Evolutionary conservation across 192 early-diverging fungal genomes (phyloP).

Genomic region (Backusella tarrabulga): DNA sequence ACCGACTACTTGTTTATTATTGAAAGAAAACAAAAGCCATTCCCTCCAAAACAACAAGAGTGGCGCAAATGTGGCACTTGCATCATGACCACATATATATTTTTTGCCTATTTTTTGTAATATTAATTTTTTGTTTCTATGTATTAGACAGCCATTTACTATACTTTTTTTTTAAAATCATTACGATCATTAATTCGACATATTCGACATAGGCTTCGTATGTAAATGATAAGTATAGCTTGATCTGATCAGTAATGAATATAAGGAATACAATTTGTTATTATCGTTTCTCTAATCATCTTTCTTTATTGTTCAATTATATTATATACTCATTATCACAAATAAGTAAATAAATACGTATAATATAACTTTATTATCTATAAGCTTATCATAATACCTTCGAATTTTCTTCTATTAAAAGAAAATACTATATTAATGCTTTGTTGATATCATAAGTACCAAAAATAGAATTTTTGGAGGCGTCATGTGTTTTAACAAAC

Average conservation of each 20-base stretch:
- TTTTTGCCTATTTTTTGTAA: not conserved
- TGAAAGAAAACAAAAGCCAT: not conserved
- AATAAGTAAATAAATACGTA: not conserved
- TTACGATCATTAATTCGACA: not conserved
- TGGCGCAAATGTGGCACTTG: slow-evolving; percentile 1
- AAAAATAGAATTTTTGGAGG: not conserved
- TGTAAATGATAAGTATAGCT: no score
- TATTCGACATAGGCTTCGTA: no score
- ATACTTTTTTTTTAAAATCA: not conserved
- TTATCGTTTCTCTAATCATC: no score
- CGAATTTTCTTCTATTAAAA: not conserved
- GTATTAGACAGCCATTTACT: not conserved
- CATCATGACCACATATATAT: not conserved
- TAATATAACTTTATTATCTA: not conserved
- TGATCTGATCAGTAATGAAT: no score
- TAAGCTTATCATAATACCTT: not conserved
- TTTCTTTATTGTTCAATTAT: not conserved
- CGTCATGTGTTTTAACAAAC: not conserved
- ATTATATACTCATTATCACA: not conserved
- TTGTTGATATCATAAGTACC: not conserved
- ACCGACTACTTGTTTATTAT: not conserved
- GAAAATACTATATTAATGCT: not conserved
- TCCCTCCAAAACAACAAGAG: not conserved
- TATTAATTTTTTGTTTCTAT: not conserved
- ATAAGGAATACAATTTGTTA: no score